phyloP scores from a whole-genome alignment of 2,329 filamentous ascomycete species.

The Gnomoniopsis smithogilvyi region DNA sequence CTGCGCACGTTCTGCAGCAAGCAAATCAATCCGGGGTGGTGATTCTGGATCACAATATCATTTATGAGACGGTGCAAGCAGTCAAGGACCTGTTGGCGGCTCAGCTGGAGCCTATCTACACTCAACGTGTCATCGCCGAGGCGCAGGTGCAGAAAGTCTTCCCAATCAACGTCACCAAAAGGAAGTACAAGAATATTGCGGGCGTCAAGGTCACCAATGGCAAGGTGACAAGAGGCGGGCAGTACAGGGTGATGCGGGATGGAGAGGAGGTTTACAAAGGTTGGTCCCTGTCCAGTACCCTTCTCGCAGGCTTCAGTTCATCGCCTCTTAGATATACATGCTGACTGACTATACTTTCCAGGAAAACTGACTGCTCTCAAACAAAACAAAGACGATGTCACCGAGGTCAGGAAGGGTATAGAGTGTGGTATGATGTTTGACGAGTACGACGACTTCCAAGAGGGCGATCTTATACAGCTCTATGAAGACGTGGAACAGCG shows the following conservation, averaged over 20 bases:
- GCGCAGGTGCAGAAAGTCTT: constrained; percentile 84
- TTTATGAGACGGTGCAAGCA: constrained; percentile 76
- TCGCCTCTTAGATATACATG: neutral
- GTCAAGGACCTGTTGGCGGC: constrained; percentile 66
- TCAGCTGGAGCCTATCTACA: constrained; percentile 64
- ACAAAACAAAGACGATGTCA: constrained; percentile 87
- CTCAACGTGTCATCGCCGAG: constrained; percentile 75
- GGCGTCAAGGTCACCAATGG: constrained; percentile 88
- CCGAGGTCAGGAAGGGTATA: constrained; percentile 85
- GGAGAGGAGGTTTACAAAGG: constrained; percentile 77
- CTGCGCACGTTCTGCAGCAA: constrained; percentile 63
- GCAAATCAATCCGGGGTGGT: constrained; percentile 70
- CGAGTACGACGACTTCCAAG: constrained; percentile 71
- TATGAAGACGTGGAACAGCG: constrained; percentile 78
- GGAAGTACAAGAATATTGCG: constrained; percentile 71
- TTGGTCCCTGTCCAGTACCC: constrained; percentile 40
- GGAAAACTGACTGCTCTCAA: constrained; percentile 79
- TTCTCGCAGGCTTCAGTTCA: neutral
- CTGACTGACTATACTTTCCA: constrained; percentile 34
- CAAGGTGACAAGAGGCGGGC: constrained; percentile 57
- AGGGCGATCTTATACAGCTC: constrained; percentile 83
- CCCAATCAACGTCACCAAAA: constrained; percentile 74
- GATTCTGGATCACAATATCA: constrained; percentile 83
- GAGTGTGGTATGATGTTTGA: constrained; percentile 91
- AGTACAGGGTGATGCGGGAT: constrained; percentile 69